Conservation (phyloP, 2,329 filamentous ascomycete genomes). For the Pezicula rhizophila region DNA sequence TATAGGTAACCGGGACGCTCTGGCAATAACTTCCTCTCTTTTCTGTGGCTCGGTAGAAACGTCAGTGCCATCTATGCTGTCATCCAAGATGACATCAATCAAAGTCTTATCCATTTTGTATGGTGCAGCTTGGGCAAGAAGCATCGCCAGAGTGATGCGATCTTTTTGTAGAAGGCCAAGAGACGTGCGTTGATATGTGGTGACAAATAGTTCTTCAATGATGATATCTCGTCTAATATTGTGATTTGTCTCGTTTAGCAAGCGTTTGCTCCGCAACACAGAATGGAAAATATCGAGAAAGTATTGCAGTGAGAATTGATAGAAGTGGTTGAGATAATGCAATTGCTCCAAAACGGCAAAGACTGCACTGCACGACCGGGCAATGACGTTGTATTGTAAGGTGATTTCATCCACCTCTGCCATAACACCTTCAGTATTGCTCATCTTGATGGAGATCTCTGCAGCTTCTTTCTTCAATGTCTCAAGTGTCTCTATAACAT, state of each 20-base stretch:
- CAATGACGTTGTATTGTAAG: slow-evolving; percentile 87
- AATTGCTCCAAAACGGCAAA: slow-evolving; percentile 96
- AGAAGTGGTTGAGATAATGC: slow-evolving; percentile 98
- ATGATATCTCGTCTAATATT: slow-evolving; percentile 81
- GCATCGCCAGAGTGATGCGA: slow-evolving; percentile 86
- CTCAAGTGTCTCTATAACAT: slow-evolving; percentile 95
- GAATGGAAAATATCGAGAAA: slow-evolving; percentile 97
- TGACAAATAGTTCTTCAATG: slow-evolving; percentile 84
- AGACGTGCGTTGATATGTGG: slow-evolving; percentile 88
- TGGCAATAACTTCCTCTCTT: slow-evolving; percentile 62
- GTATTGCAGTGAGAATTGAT: slow-evolving; percentile 97
- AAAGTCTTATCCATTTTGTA: slow-evolving; percentile 90
- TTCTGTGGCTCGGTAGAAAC: slow-evolving; percentile 62
- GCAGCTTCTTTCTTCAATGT: slow-evolving; percentile 96
- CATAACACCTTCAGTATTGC: slow-evolving; percentile 96
- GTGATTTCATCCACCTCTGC: slow-evolving; percentile 95
- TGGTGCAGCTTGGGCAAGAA: slow-evolving; percentile 91
- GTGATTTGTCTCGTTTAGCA: slow-evolving; percentile 67
- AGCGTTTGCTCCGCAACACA: slow-evolving; percentile 75
- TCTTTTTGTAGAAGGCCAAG: slow-evolving; percentile 90
- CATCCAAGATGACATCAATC: slow-evolving; percentile 81
- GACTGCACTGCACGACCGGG: slow-evolving; percentile 90
- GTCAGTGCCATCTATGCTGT: slow-evolving; percentile 68
- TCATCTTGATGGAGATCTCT: slow-evolving; percentile 94
- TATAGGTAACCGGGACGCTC: slow-evolving; percentile 61